Evolutionary conservation across 192 early-diverging fungal genomes (phyloP), one percentile per base, ranked within the genome.

Genomic region (Gonapodya prolifera): DNA sequence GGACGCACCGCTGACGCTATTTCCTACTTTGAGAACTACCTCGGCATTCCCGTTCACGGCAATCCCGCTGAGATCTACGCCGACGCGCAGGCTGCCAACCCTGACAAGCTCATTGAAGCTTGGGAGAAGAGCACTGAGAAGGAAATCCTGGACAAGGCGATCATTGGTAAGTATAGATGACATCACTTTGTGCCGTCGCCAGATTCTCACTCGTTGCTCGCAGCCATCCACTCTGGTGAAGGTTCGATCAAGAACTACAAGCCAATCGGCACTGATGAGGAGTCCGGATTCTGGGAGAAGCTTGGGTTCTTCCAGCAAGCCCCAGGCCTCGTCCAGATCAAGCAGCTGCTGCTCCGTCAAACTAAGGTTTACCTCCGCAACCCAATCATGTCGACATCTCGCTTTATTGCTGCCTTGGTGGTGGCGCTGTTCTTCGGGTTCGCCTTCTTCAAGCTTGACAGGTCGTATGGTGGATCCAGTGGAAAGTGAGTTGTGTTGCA

Each of bases 251-350:
- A 23, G 45, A 75, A 78, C 78, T 33, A 75, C 73, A 33, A 33
- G 32, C 33, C 71, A 45, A 32, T 30, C 30, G 33, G 16, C 28
- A 1, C 70, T 8, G 71, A 73, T 23, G 30, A 31, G 70, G 70
- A 30, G 2, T 17, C 29, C 2, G 8, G 69, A 1, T 75, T 70
- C 1, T 1, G 31, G 8, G 30, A 32, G 1, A 2, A 2, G 8
- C 70, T 78, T 70, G 78, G 78, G 1, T 78, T 78, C 78, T 78
- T 32, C 70, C 78, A 78, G 78, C 28, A 78, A 70, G 78, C 70
- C 2, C 69, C 78, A 1, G 29, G 2, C 8, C 34, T 30, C 8
- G 33, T 2, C 29, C 78, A 78, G 34, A 18, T 78, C 32, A 30
- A 30, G 35, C 33, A 35, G 23, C 78, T 78, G 30, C 23, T 75